These are phyloP conservation scores for Aspergillus thermomutatus DNA, from an alignment of 2,329 filamentous ascomycete species.

Conservation along the genomic window DNA sequence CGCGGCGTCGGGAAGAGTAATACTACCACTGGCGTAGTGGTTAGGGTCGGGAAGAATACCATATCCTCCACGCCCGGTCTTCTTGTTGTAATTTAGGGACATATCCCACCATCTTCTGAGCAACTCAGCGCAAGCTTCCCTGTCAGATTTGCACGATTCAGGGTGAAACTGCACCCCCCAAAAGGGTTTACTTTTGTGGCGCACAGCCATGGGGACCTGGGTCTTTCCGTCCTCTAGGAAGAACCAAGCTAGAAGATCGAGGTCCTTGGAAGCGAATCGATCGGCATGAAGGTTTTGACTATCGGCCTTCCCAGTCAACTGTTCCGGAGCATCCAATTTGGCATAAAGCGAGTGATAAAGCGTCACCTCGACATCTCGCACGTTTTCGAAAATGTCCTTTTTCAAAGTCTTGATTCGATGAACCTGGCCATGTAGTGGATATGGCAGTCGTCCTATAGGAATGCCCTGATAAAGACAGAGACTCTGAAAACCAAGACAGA, in stretches of 20 bases:
- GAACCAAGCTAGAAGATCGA: slow-evolving; percentile 62
- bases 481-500: slow-evolving; percentile 87
- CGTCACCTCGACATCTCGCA: slow-evolving; percentile 64
- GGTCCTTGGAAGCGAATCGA: slow-evolving; percentile 23
- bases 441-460: slow-evolving; percentile 61
- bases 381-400: slow-evolving; percentile 62
- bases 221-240: slow-evolving; percentile 36
- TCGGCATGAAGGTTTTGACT: background rate
- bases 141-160: slow-evolving; percentile 77
- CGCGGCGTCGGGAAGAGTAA: slow-evolving; percentile 41
- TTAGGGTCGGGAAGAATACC: slow-evolving; percentile 17
- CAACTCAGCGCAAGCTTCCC: slow-evolving; percentile 56
- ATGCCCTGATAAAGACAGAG: slow-evolving; percentile 68
- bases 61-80: slow-evolving; percentile 21
- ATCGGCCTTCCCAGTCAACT: background rate
- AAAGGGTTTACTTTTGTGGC: slow-evolving; percentile 66
- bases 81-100: slow-evolving; percentile 59
- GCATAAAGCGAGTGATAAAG: slow-evolving; percentile 69
- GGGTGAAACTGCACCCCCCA: slow-evolving; percentile 91
- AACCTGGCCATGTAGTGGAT: slow-evolving; percentile 80
- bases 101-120: slow-evolving; percentile 73
- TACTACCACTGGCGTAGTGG: slow-evolving; percentile 12
- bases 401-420: slow-evolving; percentile 60
- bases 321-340: slow-evolving; percentile 34
- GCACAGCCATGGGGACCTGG: slow-evolving; percentile 70